Conservation (phyloP, 2,329 filamentous ascomycete species). For the Microcera coccophila region DNA sequence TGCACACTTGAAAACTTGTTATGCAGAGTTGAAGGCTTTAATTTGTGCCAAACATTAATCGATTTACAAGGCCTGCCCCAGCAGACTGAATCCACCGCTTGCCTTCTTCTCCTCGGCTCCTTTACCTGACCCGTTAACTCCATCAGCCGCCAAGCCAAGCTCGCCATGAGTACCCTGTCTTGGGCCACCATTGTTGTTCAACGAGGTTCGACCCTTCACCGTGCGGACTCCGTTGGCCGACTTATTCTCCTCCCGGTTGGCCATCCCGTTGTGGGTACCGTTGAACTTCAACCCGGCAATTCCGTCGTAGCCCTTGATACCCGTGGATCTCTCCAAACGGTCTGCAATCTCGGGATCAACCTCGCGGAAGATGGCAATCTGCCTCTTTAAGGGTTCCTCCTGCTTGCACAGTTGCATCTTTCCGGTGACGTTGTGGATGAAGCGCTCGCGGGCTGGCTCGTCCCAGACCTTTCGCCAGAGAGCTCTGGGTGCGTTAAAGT, state of each 20-base stretch:
- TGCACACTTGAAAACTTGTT: neutral
- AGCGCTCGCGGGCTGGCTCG: constrained; percentile 32
- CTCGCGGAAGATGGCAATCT: constrained; percentile 63
- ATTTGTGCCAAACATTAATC: neutral
- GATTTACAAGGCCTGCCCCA: too few species aligned
- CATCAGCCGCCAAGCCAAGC: neutral
- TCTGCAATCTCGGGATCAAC: constrained; percentile 55
- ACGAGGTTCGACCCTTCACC: neutral
- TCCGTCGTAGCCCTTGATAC: constrained; percentile 35
- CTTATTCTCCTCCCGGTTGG: neutral
- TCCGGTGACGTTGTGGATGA: constrained; percentile 56
- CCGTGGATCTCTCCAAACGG: constrained; percentile 59
- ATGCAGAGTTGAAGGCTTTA: neutral
- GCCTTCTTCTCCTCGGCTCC: neutral
- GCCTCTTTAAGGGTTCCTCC: constrained; percentile 59
- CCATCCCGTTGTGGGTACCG: neutral
- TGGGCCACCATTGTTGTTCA: neutral
- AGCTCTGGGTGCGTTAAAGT: neutral
- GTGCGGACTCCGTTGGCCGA: neutral
- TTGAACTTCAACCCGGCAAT: neutral
- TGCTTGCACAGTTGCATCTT: constrained; percentile 58
- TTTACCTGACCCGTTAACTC: neutral
- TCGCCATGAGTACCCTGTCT: neutral
- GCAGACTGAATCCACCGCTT: neutral
- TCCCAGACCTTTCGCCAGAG: neutral